These are phyloP conservation scores for Triangularia setosa DNA, from an alignment of 2,329 filamentous ascomycete genomes.

Conservation along the genomic window DNA sequence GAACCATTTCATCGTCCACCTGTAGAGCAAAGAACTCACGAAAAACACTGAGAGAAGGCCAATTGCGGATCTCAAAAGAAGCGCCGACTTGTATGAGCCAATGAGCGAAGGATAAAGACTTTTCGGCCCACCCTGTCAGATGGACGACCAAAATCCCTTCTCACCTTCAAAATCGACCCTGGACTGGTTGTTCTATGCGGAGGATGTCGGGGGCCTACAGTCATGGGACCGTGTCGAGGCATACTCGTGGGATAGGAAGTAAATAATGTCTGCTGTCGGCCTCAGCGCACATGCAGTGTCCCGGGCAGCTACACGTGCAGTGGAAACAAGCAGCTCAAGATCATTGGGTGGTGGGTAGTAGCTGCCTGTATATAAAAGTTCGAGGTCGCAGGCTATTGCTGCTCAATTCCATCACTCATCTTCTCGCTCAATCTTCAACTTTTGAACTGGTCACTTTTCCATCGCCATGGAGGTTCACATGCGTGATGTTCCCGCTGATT, in stretches of 20 bases:
- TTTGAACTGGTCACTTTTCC: background rate
- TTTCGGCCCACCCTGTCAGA: background rate
- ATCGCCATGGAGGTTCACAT: constrained; percentile 46
- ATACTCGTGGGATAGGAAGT: too few species aligned
- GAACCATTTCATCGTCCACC: background rate
- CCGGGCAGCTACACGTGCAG: background rate
- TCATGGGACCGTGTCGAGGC: background rate
- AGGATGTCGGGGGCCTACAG: background rate
- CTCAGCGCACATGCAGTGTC: background rate
- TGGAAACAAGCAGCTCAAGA: background rate
- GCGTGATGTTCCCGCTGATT: constrained; percentile 38
- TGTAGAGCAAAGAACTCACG: background rate
- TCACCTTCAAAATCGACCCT: background rate
- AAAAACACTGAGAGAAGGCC: background rate
- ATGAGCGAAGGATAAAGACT: background rate
- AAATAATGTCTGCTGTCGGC: background rate
- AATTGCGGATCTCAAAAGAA: background rate
- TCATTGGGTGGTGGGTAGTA: background rate
- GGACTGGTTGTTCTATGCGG: too few species aligned
- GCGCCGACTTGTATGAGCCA: background rate
- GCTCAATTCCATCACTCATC: background rate
- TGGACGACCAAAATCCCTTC: background rate
- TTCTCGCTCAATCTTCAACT: background rate
- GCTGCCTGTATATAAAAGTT: background rate
- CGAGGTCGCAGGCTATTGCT: background rate